Evolutionary conservation across 495 filamentous ascomycete genomes (phyloP), one percentile per base, ranked within the genome.

Genomic region (Pyronema domesticum): DNA sequence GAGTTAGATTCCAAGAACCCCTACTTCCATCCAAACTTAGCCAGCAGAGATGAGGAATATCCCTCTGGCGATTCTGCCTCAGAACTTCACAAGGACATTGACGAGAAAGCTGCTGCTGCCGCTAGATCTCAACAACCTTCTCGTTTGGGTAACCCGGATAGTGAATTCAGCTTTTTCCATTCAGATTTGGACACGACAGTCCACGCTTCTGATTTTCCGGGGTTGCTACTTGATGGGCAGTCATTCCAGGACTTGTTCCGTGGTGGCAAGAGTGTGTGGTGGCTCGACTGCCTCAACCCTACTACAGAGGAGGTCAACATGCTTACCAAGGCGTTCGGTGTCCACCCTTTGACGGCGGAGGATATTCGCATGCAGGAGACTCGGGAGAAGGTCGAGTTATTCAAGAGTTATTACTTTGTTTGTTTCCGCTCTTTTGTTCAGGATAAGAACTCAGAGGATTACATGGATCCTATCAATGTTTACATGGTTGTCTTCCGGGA

Each of bases 391-490:
- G 93, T 98, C 7, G 91, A 98, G 69, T 77, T 98, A 6, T 98
- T 98, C 72, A 78, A 82, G 37, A 83, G 93, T 58, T 98, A 98
- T 70, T 98, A 98, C 66, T 95, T 98, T 64, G 81, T 95, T 69
- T 96, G 94, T 62, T 98, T 95, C 69, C 82, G 91, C 7, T 86
- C 87, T 1, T 98, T 98, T 60, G 93, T 95, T 61, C 91, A 98
- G 67, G 88, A 96, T 62, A 76, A 76, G 57, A 80, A 81, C 59
- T 89, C 78, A 62, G 85, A 89, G 55, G 78, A 91, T 64, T 94
- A 89, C 65, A 75, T 98, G 37, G 84, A 95, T 60, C 89, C 91
- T 11, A 83, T 98, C 59, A 95, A 98, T 69, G 87, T 96, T 78
- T 96, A 95, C 58, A 82, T 94, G 23, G 85, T 96, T 23, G 91